Percentiles rank a stretch among this genome's conserved stretches.
These are phyloP conservation scores for Hippophae tibetana DNA, from an alignment of 306 rosid genomes.

Conservation along the genomic window DNA sequence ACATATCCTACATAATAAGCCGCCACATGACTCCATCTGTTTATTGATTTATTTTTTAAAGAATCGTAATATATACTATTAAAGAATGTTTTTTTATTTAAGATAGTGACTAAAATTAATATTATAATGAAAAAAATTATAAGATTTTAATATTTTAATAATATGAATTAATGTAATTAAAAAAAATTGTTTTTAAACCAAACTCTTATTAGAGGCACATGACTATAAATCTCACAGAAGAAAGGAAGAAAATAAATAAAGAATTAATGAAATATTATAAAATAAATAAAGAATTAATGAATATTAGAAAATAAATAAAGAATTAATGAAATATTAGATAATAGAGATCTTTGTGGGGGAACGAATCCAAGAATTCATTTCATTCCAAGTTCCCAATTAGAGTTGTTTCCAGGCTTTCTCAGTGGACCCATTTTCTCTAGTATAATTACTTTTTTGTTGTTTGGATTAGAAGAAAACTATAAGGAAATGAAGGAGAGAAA, in stretches of 20 bases:
- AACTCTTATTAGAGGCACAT: too few species aligned
- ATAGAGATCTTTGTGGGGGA: slow-evolving; percentile 23
- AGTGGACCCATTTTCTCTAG: slow-evolving; percentile 19
- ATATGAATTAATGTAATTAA: too few species aligned
- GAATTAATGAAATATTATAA: background rate
- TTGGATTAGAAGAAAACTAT: background rate
- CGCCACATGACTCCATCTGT: slow-evolving; percentile 41
- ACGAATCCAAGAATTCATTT: slow-evolving; percentile 39
- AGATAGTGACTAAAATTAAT: too few species aligned
- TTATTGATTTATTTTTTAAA: slow-evolving; percentile 9
- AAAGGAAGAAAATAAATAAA: too few species aligned
- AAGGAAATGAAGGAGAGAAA: background rate
- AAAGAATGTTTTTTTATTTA: too few species aligned
- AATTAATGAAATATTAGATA: background rate
- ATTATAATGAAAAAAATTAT: too few species aligned
- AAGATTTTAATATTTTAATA: too few species aligned
- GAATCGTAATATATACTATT: too few species aligned
- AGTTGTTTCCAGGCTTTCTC: slow-evolving; percentile 61
- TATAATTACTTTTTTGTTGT: background rate
- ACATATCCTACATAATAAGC: slow-evolving; percentile 33
- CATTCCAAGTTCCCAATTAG: slow-evolving; percentile 29
- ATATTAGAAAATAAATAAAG: background rate
- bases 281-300: background rate
- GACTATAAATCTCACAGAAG: too few species aligned
- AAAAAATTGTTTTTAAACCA: too few species aligned